Evolutionary conservation across 805 yeast species (phyloP).

Genomic region (Yarrowia phangngaensis): DNA sequence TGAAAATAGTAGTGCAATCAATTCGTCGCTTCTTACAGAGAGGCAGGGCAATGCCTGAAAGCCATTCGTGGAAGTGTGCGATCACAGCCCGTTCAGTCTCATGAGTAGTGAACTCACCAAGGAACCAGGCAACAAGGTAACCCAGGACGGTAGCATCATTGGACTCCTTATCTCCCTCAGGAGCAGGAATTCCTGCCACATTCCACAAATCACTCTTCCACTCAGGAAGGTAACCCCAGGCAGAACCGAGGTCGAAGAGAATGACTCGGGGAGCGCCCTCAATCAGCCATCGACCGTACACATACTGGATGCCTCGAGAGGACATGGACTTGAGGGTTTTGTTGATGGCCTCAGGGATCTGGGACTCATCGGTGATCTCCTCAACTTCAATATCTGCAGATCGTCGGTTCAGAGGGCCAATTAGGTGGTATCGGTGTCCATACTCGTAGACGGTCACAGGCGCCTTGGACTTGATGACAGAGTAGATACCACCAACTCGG

Average conservation of each 20-base stretch:
- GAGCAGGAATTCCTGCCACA: conserved; percentile 87
- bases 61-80: conserved; percentile 96
- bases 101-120: conserved; percentile 85
- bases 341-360: conserved; percentile 36
- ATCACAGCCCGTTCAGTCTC: conserved; percentile 86
- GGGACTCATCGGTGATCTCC: conserved; percentile 50
- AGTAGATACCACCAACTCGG: conserved; percentile 95
- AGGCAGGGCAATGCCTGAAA: conserved; percentile 94
- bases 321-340: conserved; percentile 73
- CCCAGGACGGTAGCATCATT: conserved; percentile 92
- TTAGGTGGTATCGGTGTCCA: conserved; percentile 73
- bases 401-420: conserved; percentile 79
- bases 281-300: conserved; percentile 94
- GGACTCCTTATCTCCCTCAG: conserved; percentile 80
- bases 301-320: conserved; percentile 71
- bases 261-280: conserved; percentile 96
- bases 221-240: conserved; percentile 64
- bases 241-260: conserved; percentile 80
- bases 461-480: conserved; percentile 93
- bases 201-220: conserved; percentile 96
- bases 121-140: conserved; percentile 92
- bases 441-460: conserved; percentile 95
- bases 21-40: conserved; percentile 85
- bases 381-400: conserved; percentile 75
- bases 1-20: conserved; percentile 91